Conservation (phyloP, 2,329 filamentous ascomycete genomes). For the Aspergillus felis region DNA sequence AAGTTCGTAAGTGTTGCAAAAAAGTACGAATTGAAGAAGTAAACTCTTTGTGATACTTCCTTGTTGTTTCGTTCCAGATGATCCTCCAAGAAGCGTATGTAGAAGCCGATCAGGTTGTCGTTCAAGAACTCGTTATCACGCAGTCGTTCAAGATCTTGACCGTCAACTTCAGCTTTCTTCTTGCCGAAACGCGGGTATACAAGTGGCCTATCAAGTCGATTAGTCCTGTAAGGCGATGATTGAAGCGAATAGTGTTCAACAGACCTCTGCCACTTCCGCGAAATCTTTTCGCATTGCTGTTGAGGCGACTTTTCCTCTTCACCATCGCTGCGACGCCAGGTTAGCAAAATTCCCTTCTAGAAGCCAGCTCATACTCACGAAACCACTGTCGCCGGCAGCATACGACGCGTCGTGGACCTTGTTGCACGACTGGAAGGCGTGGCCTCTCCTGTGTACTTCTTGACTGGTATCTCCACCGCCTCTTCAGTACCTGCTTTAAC, state of each 20-base stretch:
- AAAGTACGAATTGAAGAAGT: slow-evolving; percentile 93
- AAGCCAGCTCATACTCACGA: slow-evolving; percentile 11
- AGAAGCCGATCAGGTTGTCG: slow-evolving; percentile 88
- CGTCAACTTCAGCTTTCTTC: slow-evolving; percentile 44
- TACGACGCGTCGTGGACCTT: slow-evolving; percentile 27
- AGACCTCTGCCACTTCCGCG: slow-evolving; percentile 23
- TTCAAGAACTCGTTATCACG: slow-evolving; percentile 86
- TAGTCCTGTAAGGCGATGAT: not conserved
- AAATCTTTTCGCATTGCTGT: slow-evolving; percentile 2
- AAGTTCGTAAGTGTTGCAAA: slow-evolving; percentile 69
- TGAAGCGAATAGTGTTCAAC: not conserved
- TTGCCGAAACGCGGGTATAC: slow-evolving; percentile 45
- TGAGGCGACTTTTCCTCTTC: slow-evolving; percentile 11
- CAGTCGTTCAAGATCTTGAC: slow-evolving; percentile 59
- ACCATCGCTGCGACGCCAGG: slow-evolving; percentile 10
- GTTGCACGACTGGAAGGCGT: slow-evolving; percentile 22
- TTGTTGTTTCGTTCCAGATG: slow-evolving; percentile 54
- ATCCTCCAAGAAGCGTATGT: slow-evolving; percentile 69
- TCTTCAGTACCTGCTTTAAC: slow-evolving; percentile 5
- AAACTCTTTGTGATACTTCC: slow-evolving; percentile 61
- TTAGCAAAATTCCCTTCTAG: not conserved
- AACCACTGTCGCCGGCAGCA: slow-evolving; percentile 13
- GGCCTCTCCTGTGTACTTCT: slow-evolving; percentile 14
- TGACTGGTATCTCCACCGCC: slow-evolving; percentile 27
- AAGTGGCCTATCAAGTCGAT: slow-evolving; percentile 29